Evolutionary conservation across 176 grass and related monocot species (phyloP).

Genomic region (Eleusine indica): DNA sequence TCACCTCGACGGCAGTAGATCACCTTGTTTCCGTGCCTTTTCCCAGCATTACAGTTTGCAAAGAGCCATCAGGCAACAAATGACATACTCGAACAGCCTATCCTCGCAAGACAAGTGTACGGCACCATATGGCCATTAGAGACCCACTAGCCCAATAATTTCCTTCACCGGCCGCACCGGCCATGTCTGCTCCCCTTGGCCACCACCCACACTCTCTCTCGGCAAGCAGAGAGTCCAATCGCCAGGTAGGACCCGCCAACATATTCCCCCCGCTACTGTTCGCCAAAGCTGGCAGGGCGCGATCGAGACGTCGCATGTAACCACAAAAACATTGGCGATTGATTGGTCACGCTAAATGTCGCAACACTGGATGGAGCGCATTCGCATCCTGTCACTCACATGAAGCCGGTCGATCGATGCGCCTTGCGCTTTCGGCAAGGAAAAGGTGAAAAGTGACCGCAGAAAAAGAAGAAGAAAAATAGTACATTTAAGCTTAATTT

Average conservation of each 20-base stretch:
- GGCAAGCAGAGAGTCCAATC: constrained; percentile 3
- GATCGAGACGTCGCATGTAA: constrained; percentile 29
- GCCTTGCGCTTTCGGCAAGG: constrained; percentile 38
- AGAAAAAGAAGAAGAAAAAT: neutral
- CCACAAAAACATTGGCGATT: constrained; percentile 26
- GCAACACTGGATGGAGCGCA: neutral
- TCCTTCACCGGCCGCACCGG: neutral
- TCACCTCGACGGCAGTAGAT: no score
- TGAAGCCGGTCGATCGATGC: constrained; percentile 3
- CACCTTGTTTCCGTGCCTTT: no score
- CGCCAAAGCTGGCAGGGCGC: constrained; percentile 22
- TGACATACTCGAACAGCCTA: constrained; percentile 20
- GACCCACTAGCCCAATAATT: constrained; percentile 39
- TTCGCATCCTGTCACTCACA: constrained; percentile 20
- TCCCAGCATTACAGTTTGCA: neutral
- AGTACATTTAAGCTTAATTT: neutral
- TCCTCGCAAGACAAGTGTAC: constrained; percentile 39
- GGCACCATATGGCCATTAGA: constrained; percentile 21
- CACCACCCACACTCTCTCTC: constrained; percentile 9
- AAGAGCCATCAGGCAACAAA: neutral
- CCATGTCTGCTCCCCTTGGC: constrained; percentile 37
- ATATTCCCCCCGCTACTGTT: constrained; percentile 29
- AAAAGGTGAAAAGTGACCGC: neutral
- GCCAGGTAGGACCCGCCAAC: constrained; percentile 26
- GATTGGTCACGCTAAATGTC: neutral